A percentile compares a stretch with the other conserved stretches of the same genome.
Conservation (phyloP, 331 rosid species). For the Quercus phellos region DNA sequence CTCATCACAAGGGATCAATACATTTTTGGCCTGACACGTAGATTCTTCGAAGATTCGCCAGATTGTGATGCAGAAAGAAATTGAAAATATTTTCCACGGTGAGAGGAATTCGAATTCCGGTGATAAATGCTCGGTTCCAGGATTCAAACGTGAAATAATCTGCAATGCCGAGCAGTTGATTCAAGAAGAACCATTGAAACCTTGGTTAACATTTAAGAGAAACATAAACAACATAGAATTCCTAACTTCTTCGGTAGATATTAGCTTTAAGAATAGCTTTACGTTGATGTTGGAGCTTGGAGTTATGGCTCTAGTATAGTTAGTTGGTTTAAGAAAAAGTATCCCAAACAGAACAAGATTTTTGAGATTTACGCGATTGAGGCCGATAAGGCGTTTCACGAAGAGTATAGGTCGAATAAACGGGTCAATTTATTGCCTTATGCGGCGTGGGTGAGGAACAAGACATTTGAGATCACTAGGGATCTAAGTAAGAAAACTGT, state of each 20-base stretch:
- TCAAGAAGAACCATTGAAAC: conserved; percentile 42
- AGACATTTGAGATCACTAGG: conserved; percentile 56
- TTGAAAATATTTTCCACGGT: background rate
- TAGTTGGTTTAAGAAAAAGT: conserved; percentile 57
- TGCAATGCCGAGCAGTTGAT: conserved; percentile 41
- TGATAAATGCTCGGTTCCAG: conserved; percentile 29
- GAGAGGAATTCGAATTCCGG: background rate
- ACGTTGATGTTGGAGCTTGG: conserved; percentile 60
- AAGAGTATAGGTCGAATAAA: conserved; percentile 33
- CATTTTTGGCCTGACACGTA: background rate
- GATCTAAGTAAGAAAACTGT: conserved; percentile 28
- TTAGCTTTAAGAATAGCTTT: conserved; percentile 52
- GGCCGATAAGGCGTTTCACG: conserved; percentile 49
- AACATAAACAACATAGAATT: conserved; percentile 44
- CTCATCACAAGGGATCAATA: no score
- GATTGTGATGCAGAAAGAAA: conserved; percentile 41
- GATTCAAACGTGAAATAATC: conserved; percentile 35
- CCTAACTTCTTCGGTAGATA: conserved; percentile 48
- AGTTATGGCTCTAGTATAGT: conserved; percentile 52
- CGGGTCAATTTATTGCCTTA: conserved; percentile 46
- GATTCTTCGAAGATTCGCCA: conserved; percentile 35
- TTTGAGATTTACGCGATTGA: conserved; percentile 59
- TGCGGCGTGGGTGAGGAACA: conserved; percentile 71
- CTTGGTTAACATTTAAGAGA: conserved; percentile 40
- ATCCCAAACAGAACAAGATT: conserved; percentile 48